Evolutionary conservation across 805 yeast species (phyloP), one percentile per base, ranked within the genome.

Genomic region (Lipomyces yamadae): DNA sequence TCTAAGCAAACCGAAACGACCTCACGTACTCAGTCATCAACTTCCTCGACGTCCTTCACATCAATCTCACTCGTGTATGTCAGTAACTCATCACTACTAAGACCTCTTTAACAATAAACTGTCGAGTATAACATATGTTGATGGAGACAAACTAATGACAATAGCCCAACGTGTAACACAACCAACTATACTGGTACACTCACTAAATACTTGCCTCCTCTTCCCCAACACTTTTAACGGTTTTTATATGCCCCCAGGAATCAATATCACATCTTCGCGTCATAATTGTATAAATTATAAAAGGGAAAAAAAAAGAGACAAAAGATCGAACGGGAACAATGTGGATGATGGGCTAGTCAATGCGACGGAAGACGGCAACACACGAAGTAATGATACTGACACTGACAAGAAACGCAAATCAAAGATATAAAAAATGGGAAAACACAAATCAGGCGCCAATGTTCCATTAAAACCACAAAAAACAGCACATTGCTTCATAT

Each of bases 1-100:
- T n/a, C 48, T 42, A 42, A 42, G 48, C 48, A 42, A 42, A 42
- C 48, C 48, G 48, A 42, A 42, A 42, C 48, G 48, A 42, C 48
- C 48, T 42, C 48, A 42, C 48, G 48, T 15, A 42, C 48, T 42
- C 48, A 42, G 24, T 42, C 48, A 42, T 42, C 48, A 42, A 42
- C 48, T 42, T 42, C 48, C 48, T 42, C 48, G 48, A 42, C 48
- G 29, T 42, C 48, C 29, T n/a, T 15, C 7, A 15, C 7, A 42
- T 42, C 48, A 15, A 42, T 42, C 48, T 42, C 48, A n/a, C 48
- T 24, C 48, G 3, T 42, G 48, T 42, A 42, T 42, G 48, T 42
- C 7, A 42, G 24, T 42, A 42, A 15, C 48, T 7, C 8, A 42
- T 42, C 48, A 42, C 48, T 37, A 24, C 13, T 42, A 42, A 42